These are phyloP conservation scores for Monilinia vaccinii-corymbosi DNA, from an alignment of 2,329 filamentous ascomycete genomes.

Conservation along the genomic window DNA sequence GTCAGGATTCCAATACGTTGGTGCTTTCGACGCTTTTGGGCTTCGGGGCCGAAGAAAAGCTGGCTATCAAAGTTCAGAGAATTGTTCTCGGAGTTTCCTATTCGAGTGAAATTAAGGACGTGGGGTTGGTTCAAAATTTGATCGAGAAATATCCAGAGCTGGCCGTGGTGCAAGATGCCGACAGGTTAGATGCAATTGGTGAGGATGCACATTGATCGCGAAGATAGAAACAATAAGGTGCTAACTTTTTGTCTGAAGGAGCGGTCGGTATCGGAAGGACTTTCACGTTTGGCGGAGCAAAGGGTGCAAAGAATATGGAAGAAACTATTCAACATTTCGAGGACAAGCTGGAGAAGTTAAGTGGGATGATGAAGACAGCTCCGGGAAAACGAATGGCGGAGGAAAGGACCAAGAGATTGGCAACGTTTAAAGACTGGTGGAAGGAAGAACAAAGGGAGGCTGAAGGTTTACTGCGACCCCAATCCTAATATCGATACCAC, in stretches of 20 bases:
- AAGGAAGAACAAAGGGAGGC: conserved; percentile 37
- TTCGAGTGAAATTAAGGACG: conserved; percentile 62
- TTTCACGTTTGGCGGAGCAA: conserved; percentile 70
- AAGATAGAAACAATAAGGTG: background rate
- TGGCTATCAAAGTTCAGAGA: conserved; percentile 61
- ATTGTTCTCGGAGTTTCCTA: conserved; percentile 77
- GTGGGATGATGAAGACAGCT: conserved; percentile 54
- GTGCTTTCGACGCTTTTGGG: conserved; percentile 48
- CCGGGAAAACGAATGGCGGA: conserved; percentile 44
- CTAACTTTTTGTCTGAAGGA: conserved; percentile 35
- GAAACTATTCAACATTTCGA: conserved; percentile 66
- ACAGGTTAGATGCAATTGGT: conserved; percentile 76
- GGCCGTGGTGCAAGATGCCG: conserved; percentile 85
- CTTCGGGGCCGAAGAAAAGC: conserved; percentile 46
- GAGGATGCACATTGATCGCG: background rate
- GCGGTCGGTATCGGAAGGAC: conserved; percentile 74
- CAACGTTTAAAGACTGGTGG: conserved; percentile 50
- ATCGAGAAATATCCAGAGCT: conserved; percentile 62
- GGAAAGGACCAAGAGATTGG: conserved; percentile 44
- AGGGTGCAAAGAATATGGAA: conserved; percentile 45
- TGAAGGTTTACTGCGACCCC: conserved; percentile 19
- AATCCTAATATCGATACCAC: background rate
- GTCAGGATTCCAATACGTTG: conserved; percentile 47
- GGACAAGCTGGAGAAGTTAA: conserved; percentile 63
- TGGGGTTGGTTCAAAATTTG: conserved; percentile 46